phyloP scores from a whole-genome alignment of 352 stramenopile species.

The Globisporangium splendens region DNA sequence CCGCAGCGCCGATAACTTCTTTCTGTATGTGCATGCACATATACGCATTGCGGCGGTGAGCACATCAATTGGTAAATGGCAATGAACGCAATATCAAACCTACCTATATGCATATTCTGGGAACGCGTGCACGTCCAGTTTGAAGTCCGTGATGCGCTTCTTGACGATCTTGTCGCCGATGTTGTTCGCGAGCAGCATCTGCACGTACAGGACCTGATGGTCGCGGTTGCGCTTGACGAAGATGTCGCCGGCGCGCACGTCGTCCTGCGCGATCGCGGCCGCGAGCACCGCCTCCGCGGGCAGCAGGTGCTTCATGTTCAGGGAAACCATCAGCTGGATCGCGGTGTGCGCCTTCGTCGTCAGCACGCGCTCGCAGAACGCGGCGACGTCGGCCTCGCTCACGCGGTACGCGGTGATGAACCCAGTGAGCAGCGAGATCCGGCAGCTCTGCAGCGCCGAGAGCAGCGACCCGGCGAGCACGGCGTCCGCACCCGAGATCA shows the following conservation, averaged over 20 bases:
- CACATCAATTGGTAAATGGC: not conserved
- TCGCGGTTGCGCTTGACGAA: constrained; percentile 37
- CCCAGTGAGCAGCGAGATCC: constrained; percentile 30
- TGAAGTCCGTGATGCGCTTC: constrained; percentile 60
- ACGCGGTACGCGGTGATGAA: constrained; percentile 47
- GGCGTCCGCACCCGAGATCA: constrained; percentile 28
- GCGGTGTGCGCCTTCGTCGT: constrained; percentile 23
- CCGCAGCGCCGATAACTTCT: constrained; percentile 41
- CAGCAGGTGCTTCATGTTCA: constrained; percentile 42
- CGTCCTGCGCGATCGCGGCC: constrained; percentile 43
- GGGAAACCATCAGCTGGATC: constrained; percentile 42
- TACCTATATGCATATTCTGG: constrained; percentile 53
- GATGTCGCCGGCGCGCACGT: constrained; percentile 50
- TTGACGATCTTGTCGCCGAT: constrained; percentile 68
- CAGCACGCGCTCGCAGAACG: constrained; percentile 29
- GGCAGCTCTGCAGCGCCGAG: constrained; percentile 26
- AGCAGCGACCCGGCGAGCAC: constrained; percentile 43
- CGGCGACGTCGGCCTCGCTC: constrained; percentile 17
- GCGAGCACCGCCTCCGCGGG: constrained; percentile 32
- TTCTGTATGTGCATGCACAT: constrained; percentile 14
- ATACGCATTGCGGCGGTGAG: no score
- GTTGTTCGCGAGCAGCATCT: constrained; percentile 43
- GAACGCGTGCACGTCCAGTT: constrained; percentile 48
- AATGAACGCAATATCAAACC: no score
- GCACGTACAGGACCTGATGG: constrained; percentile 44